A percentile compares a stretch with the other conserved stretches of the same genome.
phyloP scores from a whole-genome alignment of 2,329 filamentous ascomycete species.

The Lachnellula hyalina region DNA sequence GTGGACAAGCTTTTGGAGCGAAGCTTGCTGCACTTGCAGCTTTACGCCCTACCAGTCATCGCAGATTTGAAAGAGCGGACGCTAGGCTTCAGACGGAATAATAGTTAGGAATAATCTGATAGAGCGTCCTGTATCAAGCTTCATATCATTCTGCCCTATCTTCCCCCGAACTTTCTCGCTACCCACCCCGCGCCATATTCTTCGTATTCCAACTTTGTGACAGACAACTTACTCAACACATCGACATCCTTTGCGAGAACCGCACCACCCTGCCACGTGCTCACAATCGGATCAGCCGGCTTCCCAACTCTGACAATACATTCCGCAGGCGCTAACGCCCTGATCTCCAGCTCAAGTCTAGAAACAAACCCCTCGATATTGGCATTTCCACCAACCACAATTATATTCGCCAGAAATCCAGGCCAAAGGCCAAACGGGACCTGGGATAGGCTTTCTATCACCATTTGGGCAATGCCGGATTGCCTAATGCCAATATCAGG shows the following conservation, averaged over 20 bases:
- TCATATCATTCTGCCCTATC: conserved; percentile 4
- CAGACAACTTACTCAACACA: conserved; percentile 57
- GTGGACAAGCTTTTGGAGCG: no score
- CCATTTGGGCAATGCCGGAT: conserved; percentile 74
- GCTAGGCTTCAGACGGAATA: no score
- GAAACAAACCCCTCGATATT: conserved; percentile 76
- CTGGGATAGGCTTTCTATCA: conserved; percentile 69
- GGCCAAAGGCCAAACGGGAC: conserved; percentile 82
- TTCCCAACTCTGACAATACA: conserved; percentile 70
- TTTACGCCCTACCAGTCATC: no score
- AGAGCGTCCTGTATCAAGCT: neutral
- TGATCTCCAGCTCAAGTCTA: conserved; percentile 69
- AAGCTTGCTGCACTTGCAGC: no score
- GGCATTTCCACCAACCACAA: conserved; percentile 84
- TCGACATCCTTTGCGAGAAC: conserved; percentile 65
- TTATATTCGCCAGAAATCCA: conserved; percentile 75
- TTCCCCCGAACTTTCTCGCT: conserved; percentile 61
- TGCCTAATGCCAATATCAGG: conserved; percentile 80
- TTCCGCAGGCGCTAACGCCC: conserved; percentile 66
- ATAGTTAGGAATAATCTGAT: no score
- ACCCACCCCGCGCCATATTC: conserved; percentile 77
- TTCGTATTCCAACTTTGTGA: conserved; percentile 88
- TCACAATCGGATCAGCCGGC: conserved; percentile 68
- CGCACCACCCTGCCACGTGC: conserved; percentile 82
- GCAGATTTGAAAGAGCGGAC: neutral